Base-by-base conservation (phyloP, 805 yeast genomes). In the Kluyveromyces wickerhamii region DNA sequence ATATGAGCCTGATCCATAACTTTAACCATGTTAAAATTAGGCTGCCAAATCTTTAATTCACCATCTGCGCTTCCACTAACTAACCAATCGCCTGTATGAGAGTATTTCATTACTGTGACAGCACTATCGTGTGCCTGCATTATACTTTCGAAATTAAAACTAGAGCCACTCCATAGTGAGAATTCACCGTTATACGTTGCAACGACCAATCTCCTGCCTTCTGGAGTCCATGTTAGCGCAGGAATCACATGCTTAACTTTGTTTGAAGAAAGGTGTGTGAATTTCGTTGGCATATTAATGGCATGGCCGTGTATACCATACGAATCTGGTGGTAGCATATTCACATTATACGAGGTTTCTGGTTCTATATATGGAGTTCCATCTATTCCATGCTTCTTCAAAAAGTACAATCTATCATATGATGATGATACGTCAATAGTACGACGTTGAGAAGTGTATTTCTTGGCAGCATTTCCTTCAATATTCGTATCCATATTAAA, bases 111-210 rank as follows among this genome's bases (percentile, higher is more conserved):
- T 1, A 89, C 68, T 21, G 87, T 70, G 23, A 92, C 81, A 0
- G 96, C 87, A 40, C 81, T 69, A 56, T 92, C 99, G 60, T 92
- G 99, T 1, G 97, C 97, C 65, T 92, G 98, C 94, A 88, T 92
- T 44, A 92, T 87, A 36, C 95, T 85, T 57, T 92, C 99, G 54
- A 92, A 87, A 54, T 85, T 86, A 62, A 89, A 92, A 7, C 95
- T 80, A 68, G 83, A 74, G 8, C 97, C 96, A 57, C 88, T 87
- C 97, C 97, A 92, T 29, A 92, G 65, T 9, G 97, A 88, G 60
- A 92, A 88, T 56, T 92, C 99, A 27, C 99, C 99, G 37, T 85
- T 75, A 61, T 83, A 86, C 19, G 89, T 76, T 0, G 95, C 94
- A 5, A 94, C 95, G 18, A 92, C 67, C 33, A 92, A 65, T 46